Evolutionary conservation across 1,284 basidiomycete species (phyloP), one percentile per base, ranked within the genome.

Genomic region (Filobasidium uniguttulatum): DNA sequence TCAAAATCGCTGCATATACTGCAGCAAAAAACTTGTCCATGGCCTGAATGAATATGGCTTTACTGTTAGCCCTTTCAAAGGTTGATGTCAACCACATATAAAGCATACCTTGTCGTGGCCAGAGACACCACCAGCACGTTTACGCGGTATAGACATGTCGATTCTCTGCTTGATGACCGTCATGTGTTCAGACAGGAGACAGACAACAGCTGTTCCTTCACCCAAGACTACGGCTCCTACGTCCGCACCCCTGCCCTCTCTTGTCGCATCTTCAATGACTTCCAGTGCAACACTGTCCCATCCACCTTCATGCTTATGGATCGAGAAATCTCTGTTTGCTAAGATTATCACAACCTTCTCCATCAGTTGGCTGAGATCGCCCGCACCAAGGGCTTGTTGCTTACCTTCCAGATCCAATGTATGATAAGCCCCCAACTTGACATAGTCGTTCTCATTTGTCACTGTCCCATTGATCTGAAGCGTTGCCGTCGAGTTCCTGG

Each of bases 221-320:
- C 94, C 93, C 54, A 88, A 88, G 1, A 99, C 87, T 15, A 99
- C 78, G 0, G 94, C 94, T 8, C 86, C 94, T 1, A 99, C 85
- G 66, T 99, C 93, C 2, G 94, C 94, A 0, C 91, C 88, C 59
- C 83, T 75, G 19, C 89, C 90, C n/a, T 87, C 88, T 44, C 86
- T 75, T 50, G 86, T 88, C 30, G 88, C 79, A 59, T 98, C 94
- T 48, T 83, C 75, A 0, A 98, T 78, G 23, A 91, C 75, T 46
- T 82, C 77, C 20, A 86, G 66, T 5, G 90, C 83, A 48, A 98
- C 73, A 52, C 82, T 85, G 64, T 98, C 94, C 94, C 94, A 99
- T 23, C 76, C 74, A 4, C 49, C 46, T 46, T 81, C 79, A 0
- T 71, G 66, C 67, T 98, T 99, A 62, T 85, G 83, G 57, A 99